These are phyloP conservation scores for Hansenula sp. DNA, from an alignment of 1,139 yeast species.

Conservation along the genomic window DNA sequence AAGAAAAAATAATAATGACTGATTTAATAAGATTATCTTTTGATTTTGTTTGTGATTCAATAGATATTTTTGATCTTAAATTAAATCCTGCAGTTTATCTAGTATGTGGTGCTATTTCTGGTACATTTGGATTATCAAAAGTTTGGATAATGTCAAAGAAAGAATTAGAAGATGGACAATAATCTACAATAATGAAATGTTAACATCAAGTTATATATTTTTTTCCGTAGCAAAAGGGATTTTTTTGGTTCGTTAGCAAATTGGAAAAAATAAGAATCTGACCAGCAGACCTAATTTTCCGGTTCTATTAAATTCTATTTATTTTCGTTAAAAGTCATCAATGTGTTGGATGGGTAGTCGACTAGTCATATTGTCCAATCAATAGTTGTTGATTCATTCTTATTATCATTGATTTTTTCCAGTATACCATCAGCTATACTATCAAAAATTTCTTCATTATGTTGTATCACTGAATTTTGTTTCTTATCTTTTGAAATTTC, in stretches of 20 bases:
- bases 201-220: too few relatives aligned
- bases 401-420: neutral
- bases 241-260: too few relatives aligned
- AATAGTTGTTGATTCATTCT: neutral
- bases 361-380: constrained; percentile 3
- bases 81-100: constrained; percentile 27
- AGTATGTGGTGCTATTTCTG: constrained; percentile 32
- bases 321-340: too few relatives aligned
- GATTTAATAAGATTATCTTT: constrained; percentile 34
- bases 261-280: too few relatives aligned
- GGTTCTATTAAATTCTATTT: too few relatives aligned
- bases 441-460: neutral
- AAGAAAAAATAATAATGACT: constrained; percentile 28
- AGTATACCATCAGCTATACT: constrained; percentile 1
- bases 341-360: too few relatives aligned
- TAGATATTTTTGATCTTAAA: constrained; percentile 35
- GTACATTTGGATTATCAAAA: constrained; percentile 34
- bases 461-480: too few relatives aligned
- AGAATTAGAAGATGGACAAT: neutral
- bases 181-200: too few relatives aligned
- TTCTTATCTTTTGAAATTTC: neutral
- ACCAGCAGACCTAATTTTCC: too few relatives aligned
- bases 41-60: constrained; percentile 39
- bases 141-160: constrained; percentile 26
- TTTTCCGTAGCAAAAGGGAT: too few relatives aligned